Conservation (phyloP, 2,329 filamentous ascomycete genomes). For the Xylaria sp. region DNA sequence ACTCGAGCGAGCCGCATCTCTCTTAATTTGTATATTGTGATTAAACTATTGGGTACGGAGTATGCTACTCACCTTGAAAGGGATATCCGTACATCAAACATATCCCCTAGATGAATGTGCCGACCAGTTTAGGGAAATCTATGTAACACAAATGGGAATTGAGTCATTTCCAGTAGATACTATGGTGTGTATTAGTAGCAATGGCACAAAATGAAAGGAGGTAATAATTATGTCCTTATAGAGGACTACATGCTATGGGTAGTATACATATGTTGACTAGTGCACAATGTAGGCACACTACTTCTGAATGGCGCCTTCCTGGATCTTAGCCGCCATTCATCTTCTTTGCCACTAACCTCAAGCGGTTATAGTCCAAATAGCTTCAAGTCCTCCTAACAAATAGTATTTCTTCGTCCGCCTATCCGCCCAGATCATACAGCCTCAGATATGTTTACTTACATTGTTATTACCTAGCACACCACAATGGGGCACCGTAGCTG, state of each 20-base stretch:
- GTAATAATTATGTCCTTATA: neutral
- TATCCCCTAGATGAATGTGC: neutral
- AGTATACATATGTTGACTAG: neutral
- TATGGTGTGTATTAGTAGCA: neutral
- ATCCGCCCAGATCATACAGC: neutral
- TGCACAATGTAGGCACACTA: neutral
- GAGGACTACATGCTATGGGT: too few species aligned
- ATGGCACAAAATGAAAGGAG: neutral
- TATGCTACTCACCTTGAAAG: neutral
- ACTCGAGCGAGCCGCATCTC: neutral
- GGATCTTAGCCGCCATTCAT: conserved; percentile 16
- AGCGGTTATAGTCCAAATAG: conserved; percentile 10
- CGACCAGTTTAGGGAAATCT: neutral
- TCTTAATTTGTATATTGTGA: conserved; percentile 5
- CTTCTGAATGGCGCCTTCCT: conserved; percentile 6
- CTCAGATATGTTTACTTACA: conserved; percentile 5
- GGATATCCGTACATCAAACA: neutral
- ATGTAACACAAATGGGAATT: neutral
- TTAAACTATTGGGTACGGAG: too few species aligned
- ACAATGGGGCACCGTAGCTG: too few species aligned
- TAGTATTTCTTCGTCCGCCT: conserved; percentile 9
- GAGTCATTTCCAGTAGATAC: neutral
- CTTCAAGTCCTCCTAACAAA: neutral
- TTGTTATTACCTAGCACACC: neutral
- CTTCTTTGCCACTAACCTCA: conserved; percentile 18